Conservation (phyloP, 495 filamentous ascomycete species). For the Amorphotheca resinae region DNA sequence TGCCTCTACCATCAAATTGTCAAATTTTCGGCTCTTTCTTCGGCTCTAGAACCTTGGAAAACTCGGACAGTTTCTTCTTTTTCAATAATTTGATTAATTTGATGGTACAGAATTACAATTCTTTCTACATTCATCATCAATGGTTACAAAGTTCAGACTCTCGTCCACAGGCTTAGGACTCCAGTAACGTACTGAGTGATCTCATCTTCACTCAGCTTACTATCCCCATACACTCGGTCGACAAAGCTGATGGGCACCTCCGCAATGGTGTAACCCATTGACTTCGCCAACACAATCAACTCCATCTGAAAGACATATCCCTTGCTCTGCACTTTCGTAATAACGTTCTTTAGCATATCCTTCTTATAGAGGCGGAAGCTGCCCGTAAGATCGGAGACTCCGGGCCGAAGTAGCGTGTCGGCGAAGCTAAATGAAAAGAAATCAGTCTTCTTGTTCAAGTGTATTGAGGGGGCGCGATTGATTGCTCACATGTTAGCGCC, state of each 20-base stretch:
- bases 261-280: slow-evolving; percentile 76
- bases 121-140: too few relatives aligned
- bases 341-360: slow-evolving; percentile 76
- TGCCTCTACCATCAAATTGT: too few relatives aligned
- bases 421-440: slow-evolving; percentile 40
- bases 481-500: slow-evolving; percentile 95
- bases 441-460: slow-evolving; percentile 4
- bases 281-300: slow-evolving; percentile 73
- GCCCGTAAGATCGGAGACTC: slow-evolving; percentile 93
- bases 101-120: too few relatives aligned
- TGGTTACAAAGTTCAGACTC: too few relatives aligned
- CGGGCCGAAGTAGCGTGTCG: slow-evolving; percentile 83
- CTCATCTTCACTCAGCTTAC: slow-evolving; percentile 85
- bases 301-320: slow-evolving; percentile 99
- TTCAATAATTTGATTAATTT: too few relatives aligned
- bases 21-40: too few relatives aligned
- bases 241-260: slow-evolving; percentile 97
- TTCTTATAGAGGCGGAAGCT: slow-evolving; percentile 93
- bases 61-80: too few relatives aligned
- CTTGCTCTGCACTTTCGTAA: slow-evolving; percentile 78
- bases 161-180: slow-evolving; percentile 78
- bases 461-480: slow-evolving; percentile 23
- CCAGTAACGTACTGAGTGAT: slow-evolving; percentile 98
- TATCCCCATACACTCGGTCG: slow-evolving; percentile 89
- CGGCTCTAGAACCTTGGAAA: too few relatives aligned